These are phyloP conservation scores for Trichoderma semiorbis DNA, from an alignment of 2,329 filamentous ascomycete species.

Conservation along the genomic window DNA sequence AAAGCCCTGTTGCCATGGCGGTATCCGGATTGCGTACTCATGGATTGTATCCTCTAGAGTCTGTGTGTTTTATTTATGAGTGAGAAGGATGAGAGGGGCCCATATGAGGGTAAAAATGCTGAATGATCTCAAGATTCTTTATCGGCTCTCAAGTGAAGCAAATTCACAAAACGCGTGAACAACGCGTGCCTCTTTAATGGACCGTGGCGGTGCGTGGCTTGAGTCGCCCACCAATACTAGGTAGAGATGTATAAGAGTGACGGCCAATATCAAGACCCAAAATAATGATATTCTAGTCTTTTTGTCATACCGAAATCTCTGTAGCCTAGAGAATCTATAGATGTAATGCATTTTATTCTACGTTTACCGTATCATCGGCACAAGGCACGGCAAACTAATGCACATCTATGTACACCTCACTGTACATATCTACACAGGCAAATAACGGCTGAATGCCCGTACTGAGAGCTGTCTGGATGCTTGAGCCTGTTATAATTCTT, in stretches of 20 bases:
- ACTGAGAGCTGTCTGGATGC: not conserved
- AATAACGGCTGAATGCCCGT: not conserved
- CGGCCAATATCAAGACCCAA: not conserved
- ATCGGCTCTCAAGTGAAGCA: not conserved
- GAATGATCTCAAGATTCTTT: not conserved
- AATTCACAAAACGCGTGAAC: constrained; percentile 8
- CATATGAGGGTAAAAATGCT: not conserved
- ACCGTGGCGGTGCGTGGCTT: constrained; percentile 21
- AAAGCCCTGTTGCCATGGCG: constrained; percentile 77
- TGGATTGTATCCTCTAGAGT: not conserved
- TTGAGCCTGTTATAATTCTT: not conserved
- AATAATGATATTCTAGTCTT: not conserved
- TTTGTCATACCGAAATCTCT: not conserved
- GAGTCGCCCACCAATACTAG: not conserved
- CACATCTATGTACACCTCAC: not conserved
- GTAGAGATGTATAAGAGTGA: no score
- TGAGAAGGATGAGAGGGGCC: not conserved
- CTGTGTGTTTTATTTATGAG: no score
- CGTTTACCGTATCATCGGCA: not conserved
- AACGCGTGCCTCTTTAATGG: constrained; percentile 6
- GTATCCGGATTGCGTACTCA: constrained; percentile 38
- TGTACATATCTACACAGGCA: not conserved
- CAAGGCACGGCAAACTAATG: not conserved
- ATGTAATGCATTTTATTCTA: not conserved
- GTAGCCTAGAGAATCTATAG: not conserved